Conservation (phyloP, 805 yeast genomes). For the Kodamaea kaohsiungensis region DNA sequence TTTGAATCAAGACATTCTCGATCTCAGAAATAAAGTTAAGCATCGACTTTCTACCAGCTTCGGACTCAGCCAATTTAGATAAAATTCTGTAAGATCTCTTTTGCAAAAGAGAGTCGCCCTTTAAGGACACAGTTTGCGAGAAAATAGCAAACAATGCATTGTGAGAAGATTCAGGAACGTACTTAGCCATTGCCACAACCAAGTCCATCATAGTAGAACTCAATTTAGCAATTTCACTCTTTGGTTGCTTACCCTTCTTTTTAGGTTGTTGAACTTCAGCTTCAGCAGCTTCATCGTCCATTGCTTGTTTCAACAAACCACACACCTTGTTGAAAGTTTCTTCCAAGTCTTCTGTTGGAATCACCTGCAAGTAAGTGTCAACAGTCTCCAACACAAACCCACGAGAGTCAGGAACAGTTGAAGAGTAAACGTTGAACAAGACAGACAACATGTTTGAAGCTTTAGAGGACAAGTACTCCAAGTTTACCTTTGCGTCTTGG, state of each 20-base stretch:
- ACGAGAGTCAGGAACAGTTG: slow-evolving; percentile 81
- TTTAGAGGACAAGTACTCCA: slow-evolving; percentile 62
- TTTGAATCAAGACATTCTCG: slow-evolving; percentile 56
- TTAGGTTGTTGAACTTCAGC: slow-evolving; percentile 29
- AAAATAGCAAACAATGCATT: slow-evolving; percentile 78
- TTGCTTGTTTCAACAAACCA: slow-evolving; percentile 68
- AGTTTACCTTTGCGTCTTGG: slow-evolving; percentile 52
- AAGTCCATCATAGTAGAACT: slow-evolving; percentile 90
- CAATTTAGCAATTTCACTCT: slow-evolving; percentile 40
- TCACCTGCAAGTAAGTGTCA: slow-evolving; percentile 73
- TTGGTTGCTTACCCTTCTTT: slow-evolving; percentile 31
- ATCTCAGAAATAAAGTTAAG: slow-evolving; percentile 55
- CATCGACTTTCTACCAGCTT: slow-evolving; percentile 59
- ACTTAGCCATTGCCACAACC: slow-evolving; percentile 82
- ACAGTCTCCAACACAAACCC: slow-evolving; percentile 85
- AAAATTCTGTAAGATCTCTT: slow-evolving; percentile 87
- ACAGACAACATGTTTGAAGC: slow-evolving; percentile 82
- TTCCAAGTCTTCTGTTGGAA: slow-evolving; percentile 64
- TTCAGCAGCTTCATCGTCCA: slow-evolving; percentile 55
- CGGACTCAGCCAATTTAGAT: slow-evolving; percentile 67
- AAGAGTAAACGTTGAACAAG: slow-evolving; percentile 88
- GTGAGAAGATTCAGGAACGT: slow-evolving; percentile 70
- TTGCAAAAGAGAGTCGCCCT: slow-evolving; percentile 69
- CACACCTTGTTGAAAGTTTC: slow-evolving; percentile 86
- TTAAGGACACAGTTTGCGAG: slow-evolving; percentile 56